Evolutionary conservation across 768 basidiomycete genomes (phyloP), one percentile per base, ranked within the genome.

Genomic region (Mrakia frigida): DNA sequence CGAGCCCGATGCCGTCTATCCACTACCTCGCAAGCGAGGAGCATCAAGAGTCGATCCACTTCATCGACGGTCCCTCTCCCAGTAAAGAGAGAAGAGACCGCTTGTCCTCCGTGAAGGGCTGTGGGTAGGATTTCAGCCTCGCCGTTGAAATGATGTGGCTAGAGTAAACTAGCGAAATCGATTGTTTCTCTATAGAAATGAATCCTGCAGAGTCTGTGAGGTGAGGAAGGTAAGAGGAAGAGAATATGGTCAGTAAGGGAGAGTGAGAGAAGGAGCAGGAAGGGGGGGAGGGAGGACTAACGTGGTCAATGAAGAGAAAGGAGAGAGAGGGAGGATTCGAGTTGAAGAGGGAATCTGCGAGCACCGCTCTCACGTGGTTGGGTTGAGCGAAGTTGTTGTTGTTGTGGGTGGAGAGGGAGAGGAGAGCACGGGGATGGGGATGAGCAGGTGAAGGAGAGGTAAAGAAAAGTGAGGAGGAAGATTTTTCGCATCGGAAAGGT

Each of bases 1-100:
- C 25, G 65, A 39, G 21, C 65, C 65, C 65, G 65, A 68, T 68
- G 43, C 65, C 65, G 35, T 68, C 65, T 39, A 68, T 68, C 65
- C 18, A n/a, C 65, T 68, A 41, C 65, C 65, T 68, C 65, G 65
- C 65, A 68, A 68, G 65, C 65, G 65, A 68, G 65, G 35, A 68
- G 65, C 35, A 68, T 68, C 65, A 68, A 39, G 65, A 68, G 3
- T 68, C 65, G 65, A 68, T 68, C 65, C 65, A 63, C 61, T 63
- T 63, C 61, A 63, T 63, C 61, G 61, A 63, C 31, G 59, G 21
- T 35, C n/a, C 7, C 31, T 18, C 5, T 6, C 31, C 61, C 10
- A 37, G 61, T 1, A 25, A 28, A 25, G 25, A 56, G 11, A 25
- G 13, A 25, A n/a, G n/a, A n/a, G n/a, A 6, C 56, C 23, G 56